Evolutionary conservation across 139 green algal species (phyloP).

Genomic region (Coelastrella sp.): DNA sequence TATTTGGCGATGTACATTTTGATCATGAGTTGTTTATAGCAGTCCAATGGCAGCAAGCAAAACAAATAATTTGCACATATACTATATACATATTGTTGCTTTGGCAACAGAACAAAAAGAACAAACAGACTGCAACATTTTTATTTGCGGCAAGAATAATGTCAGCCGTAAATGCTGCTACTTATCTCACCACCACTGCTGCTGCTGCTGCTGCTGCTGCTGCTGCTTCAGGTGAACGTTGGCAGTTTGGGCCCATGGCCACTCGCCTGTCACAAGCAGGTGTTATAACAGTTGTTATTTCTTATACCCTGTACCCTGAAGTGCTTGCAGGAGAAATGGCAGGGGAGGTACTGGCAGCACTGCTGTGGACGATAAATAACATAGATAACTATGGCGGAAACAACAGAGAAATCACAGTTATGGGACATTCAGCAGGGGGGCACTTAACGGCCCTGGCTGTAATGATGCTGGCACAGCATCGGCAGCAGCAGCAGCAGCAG

Average conservation of each 20-base stretch:
- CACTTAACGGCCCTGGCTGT: conserved; percentile 81
- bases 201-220: conserved; percentile 8
- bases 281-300: conserved; percentile 62
- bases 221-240: conserved; percentile 59
- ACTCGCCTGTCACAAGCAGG: conserved; percentile 71
- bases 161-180: not conserved
- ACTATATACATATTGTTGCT: too few species aligned
- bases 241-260: conserved; percentile 82
- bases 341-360: conserved; percentile 69
- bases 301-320: conserved; percentile 78
- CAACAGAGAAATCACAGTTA: conserved; percentile 52
- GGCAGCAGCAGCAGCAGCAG: conserved; percentile 30
- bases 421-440: conserved; percentile 83
- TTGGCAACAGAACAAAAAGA: too few species aligned
- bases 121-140: not conserved
- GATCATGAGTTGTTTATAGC: too few species aligned
- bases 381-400: conserved; percentile 64
- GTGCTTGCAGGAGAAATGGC: conserved; percentile 71
- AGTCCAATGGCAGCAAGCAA: too few species aligned
- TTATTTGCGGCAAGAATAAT: not conserved
- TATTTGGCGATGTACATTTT: too few species aligned
- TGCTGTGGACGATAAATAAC: conserved; percentile 75
- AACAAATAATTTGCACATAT: too few species aligned
- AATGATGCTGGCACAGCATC: conserved; percentile 63
- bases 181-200: not conserved